A percentile compares a stretch with the other conserved stretches of the same genome.
phyloP scores from a whole-genome alignment of 2,329 filamentous ascomycete species.

The Aspergillus ustus region DNA sequence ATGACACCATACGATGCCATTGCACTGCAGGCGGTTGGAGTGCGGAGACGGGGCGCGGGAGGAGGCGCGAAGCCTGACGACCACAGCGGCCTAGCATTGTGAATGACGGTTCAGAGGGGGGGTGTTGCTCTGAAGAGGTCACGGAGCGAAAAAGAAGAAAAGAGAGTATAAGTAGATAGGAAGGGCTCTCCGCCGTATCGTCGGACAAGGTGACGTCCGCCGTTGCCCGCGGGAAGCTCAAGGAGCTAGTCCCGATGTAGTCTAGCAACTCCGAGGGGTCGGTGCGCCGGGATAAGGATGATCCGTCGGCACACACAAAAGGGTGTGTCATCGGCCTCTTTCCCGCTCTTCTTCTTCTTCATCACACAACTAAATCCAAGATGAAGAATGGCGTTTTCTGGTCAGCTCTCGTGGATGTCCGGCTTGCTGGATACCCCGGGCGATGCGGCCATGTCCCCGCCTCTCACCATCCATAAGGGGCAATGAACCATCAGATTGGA shows the following conservation, averaged over 20 bases:
- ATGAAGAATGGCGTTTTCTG: slow-evolving; percentile 44
- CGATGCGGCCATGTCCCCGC: slow-evolving; percentile 45
- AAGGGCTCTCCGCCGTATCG: slow-evolving; percentile 26
- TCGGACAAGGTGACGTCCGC: slow-evolving; percentile 25
- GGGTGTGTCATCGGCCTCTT: not conserved
- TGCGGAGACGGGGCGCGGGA: slow-evolving; percentile 34
- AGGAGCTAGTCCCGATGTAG: slow-evolving; percentile 28
- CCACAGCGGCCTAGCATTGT: slow-evolving; percentile 42
- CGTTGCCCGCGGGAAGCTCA: slow-evolving; percentile 46
- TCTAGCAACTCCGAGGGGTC: slow-evolving; percentile 24
- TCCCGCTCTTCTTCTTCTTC: slow-evolving; percentile 29
- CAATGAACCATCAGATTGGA: slow-evolving; percentile 43
- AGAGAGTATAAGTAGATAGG: slow-evolving; percentile 18
- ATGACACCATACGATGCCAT: slow-evolving; percentile 43
- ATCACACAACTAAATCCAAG: slow-evolving; percentile 49
- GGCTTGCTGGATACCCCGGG: slow-evolving; percentile 37
- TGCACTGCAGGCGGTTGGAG: slow-evolving; percentile 30
- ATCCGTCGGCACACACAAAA: slow-evolving; percentile 19
- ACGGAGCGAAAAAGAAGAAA: slow-evolving; percentile 15
- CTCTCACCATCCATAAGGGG: slow-evolving; percentile 41
- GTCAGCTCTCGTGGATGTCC: slow-evolving; percentile 42
- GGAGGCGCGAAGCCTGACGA: slow-evolving; percentile 37
- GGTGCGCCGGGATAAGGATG: slow-evolving; percentile 6
- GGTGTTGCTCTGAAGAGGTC: slow-evolving; percentile 17
- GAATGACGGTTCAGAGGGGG: slow-evolving; percentile 34